Percentiles rank a stretch among this genome's conserved stretches.
Evolutionary conservation across 169 alveolate genomes (phyloP).

Genomic region (Amoebophrya sp.): DNA sequence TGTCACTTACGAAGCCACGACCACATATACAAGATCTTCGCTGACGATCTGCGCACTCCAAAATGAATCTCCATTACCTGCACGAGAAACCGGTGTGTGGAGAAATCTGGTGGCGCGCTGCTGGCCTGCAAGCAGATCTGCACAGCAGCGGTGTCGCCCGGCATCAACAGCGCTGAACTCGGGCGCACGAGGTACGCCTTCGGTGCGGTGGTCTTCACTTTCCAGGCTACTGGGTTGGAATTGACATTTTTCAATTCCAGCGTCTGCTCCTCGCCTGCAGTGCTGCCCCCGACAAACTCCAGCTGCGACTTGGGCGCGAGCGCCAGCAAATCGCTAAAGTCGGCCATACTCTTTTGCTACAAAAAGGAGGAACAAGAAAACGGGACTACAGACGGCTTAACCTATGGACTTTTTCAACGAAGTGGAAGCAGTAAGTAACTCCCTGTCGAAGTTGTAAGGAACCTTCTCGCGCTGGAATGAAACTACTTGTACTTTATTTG

Average conservation of each 20-base stretch:
- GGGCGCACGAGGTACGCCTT: conserved; percentile 17
- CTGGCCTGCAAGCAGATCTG: background rate
- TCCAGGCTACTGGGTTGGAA: background rate
- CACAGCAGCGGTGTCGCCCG: background rate
- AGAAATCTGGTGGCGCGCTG: background rate
- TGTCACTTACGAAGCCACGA: no score
- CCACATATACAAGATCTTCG: no score
- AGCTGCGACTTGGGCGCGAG: background rate
- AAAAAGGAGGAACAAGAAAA: no score
- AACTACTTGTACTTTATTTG: no score
- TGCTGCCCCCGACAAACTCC: background rate
- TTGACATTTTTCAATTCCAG: background rate
- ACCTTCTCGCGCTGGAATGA: no score
- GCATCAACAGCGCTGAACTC: background rate
- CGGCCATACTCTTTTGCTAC: background rate
- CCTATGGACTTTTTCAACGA: no score
- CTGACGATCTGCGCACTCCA: no score
- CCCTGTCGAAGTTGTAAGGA: no score
- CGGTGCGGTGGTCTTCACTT: conserved; percentile 17
- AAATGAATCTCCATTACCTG: no score
- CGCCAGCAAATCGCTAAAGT: background rate
- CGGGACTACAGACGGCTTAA: no score
- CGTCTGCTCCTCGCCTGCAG: background rate
- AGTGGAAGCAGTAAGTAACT: no score
- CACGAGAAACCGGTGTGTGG: background rate